These are phyloP conservation scores for Alternaria arbusti DNA, from an alignment of 2,329 filamentous ascomycete genomes.

Conservation along the genomic window DNA sequence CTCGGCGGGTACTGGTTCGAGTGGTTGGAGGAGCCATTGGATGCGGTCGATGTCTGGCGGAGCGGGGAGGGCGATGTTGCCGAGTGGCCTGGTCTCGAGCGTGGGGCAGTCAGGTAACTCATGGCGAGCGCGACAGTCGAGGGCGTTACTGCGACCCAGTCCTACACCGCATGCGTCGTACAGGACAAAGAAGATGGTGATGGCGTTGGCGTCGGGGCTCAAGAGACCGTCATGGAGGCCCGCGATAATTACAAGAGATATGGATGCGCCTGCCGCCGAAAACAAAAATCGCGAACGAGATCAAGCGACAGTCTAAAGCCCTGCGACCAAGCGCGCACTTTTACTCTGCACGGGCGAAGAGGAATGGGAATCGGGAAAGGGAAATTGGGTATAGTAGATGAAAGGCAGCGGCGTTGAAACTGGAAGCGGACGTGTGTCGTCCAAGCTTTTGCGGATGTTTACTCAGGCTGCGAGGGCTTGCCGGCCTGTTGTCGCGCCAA, in stretches of 20 bases:
- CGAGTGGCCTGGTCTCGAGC: slow-evolving; percentile 49
- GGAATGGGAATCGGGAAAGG: slow-evolving; percentile 29
- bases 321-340: slow-evolving; percentile 28
- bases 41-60: slow-evolving; percentile 73
- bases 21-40: slow-evolving; percentile 73
- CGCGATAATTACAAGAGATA: slow-evolving; percentile 27
- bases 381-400: slow-evolving; percentile 23
- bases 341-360: slow-evolving; percentile 33
- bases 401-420: slow-evolving; percentile 31
- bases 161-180: slow-evolving; percentile 40
- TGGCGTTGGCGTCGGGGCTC: slow-evolving; percentile 18
- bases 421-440: slow-evolving; percentile 32
- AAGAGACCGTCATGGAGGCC: slow-evolving; percentile 38
- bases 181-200: slow-evolving; percentile 16
- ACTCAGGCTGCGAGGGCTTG: slow-evolving; percentile 8
- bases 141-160: slow-evolving; percentile 13
- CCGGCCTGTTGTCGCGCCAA: slow-evolving; percentile 14
- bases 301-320: slow-evolving; percentile 22
- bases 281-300: slow-evolving; percentile 17
- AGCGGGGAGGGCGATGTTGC: slow-evolving; percentile 53
- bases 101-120: slow-evolving; percentile 47
- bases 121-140: slow-evolving; percentile 37
- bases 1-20: slow-evolving; percentile 65
- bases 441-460: slow-evolving; percentile 19
- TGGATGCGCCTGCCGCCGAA: slow-evolving; percentile 36